phyloP scores from a whole-genome alignment of 805 yeast species.

The Lachancea lanzarotensis region DNA sequence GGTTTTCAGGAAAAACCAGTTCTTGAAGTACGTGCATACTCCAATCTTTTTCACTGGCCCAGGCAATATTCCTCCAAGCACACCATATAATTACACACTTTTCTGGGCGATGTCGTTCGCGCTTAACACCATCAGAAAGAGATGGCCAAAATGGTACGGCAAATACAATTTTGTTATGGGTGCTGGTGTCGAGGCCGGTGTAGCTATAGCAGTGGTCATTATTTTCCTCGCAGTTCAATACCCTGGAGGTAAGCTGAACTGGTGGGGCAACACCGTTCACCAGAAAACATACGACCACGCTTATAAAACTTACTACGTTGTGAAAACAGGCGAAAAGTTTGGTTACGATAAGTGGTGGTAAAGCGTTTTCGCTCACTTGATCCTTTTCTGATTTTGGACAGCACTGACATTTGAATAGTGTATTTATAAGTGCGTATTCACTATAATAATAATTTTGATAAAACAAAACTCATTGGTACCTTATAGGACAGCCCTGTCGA shows the following conservation, averaged over 20 bases:
- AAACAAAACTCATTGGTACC: background rate
- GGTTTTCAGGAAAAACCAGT: slow-evolving; percentile 27
- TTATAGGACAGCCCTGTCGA: too few species aligned
- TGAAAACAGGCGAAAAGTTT: slow-evolving; percentile 40
- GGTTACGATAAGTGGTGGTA: slow-evolving; percentile 47
- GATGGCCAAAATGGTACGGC: slow-evolving; percentile 51
- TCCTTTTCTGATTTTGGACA: background rate
- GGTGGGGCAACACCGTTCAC: slow-evolving; percentile 60
- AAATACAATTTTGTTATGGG: slow-evolving; percentile 55
- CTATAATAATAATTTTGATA: background rate
- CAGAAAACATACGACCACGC: slow-evolving; percentile 35
- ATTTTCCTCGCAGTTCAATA: slow-evolving; percentile 49
- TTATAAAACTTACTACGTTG: slow-evolving; percentile 28
- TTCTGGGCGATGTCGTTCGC: slow-evolving; percentile 42
- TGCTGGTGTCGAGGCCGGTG: slow-evolving; percentile 59
- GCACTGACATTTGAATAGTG: background rate
- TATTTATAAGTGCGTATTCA: too few species aligned
- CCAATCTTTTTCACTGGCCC: slow-evolving; percentile 58
- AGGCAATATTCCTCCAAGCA: slow-evolving; percentile 69
- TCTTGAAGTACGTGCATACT: slow-evolving; percentile 40
- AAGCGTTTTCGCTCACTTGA: background rate
- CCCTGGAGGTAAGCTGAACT: slow-evolving; percentile 36
- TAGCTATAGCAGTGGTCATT: slow-evolving; percentile 50
- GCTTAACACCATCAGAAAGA: slow-evolving; percentile 40
- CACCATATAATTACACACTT: slow-evolving; percentile 59